Evolutionary conservation across 2,329 filamentous ascomycete genomes (phyloP).

Genomic region (Colletotrichum sidae): DNA sequence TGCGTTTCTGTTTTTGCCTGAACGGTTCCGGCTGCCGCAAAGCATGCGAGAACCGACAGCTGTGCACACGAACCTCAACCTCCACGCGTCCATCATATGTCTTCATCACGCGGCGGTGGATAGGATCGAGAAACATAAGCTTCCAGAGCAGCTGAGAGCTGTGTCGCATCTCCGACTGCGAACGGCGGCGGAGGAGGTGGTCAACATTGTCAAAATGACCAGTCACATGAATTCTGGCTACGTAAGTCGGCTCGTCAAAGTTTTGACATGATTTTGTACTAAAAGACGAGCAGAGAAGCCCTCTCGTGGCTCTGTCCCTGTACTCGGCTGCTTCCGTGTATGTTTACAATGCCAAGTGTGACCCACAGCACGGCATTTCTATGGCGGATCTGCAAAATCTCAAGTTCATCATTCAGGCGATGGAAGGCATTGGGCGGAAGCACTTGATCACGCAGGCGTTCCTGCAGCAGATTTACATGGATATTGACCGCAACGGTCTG

Average conservation of each 20-base stretch:
- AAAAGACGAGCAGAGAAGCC: slow-evolving; percentile 69
- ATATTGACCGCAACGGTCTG: slow-evolving; percentile 71
- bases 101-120: slow-evolving; percentile 90
- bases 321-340: slow-evolving; percentile 90
- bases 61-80: slow-evolving; percentile 86
- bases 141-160: slow-evolving; percentile 73
- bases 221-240: slow-evolving; percentile 75
- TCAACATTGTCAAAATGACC: slow-evolving; percentile 83
- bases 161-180: slow-evolving; percentile 80
- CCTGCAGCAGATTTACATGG: slow-evolving; percentile 85
- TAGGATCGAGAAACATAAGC: slow-evolving; percentile 78
- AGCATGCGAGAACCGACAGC: slow-evolving; percentile 77
- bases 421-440: slow-evolving; percentile 79
- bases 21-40: slow-evolving; percentile 76
- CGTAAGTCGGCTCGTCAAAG: slow-evolving; percentile 61
- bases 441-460: slow-evolving; percentile 86
- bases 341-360: slow-evolving; percentile 79
- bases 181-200: slow-evolving; percentile 85
- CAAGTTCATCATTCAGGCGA: slow-evolving; percentile 81
- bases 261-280: slow-evolving; percentile 8
- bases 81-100: slow-evolving; percentile 89
- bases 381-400: slow-evolving; percentile 62
- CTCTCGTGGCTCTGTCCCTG: slow-evolving; percentile 83
- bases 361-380: slow-evolving; percentile 69
- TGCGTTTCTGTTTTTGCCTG: slow-evolving; percentile 82